Percentiles rank a stretch among this genome's conserved stretches.
Evolutionary conservation across 768 basidiomycete species (phyloP).

Genomic region (Jaapia argillacea): DNA sequence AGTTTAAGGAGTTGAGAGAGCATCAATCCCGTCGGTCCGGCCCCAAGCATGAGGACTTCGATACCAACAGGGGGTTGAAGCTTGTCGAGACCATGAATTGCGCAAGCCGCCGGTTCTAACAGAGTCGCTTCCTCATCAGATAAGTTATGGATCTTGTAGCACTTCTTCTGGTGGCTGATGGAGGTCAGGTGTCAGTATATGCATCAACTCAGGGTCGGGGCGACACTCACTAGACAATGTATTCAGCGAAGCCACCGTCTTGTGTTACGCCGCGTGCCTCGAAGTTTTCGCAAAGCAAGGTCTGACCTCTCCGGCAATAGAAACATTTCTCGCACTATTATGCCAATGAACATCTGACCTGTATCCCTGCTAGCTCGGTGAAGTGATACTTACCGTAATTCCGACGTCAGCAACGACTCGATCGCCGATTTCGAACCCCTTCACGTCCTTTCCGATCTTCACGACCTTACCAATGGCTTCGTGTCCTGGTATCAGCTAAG

Average conservation of each 20-base stretch:
- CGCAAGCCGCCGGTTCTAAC: slow-evolving; percentile 85
- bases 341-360: background rate
- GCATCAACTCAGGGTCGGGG: background rate
- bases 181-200: background rate
- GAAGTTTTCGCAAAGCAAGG: slow-evolving; percentile 80
- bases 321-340: slow-evolving; percentile 74
- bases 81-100: slow-evolving; percentile 87
- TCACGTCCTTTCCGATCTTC: slow-evolving; percentile 71
- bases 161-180: slow-evolving; percentile 54
- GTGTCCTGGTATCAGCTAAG: slow-evolving; percentile 64
- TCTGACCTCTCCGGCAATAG: slow-evolving; percentile 79
- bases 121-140: slow-evolving; percentile 83
- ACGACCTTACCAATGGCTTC: slow-evolving; percentile 68
- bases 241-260: slow-evolving; percentile 86
- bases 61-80: slow-evolving; percentile 73
- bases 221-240: slow-evolving; percentile 63
- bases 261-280: slow-evolving; percentile 68
- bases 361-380: slow-evolving; percentile 1
- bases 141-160: slow-evolving; percentile 84
- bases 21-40: slow-evolving; percentile 68
- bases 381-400: slow-evolving; percentile 38
- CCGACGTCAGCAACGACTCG: slow-evolving; percentile 80
- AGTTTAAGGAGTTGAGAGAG: slow-evolving; percentile 30
- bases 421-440: slow-evolving; percentile 68
- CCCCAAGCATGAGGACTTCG: slow-evolving; percentile 78